phyloP scores from a whole-genome alignment of 2,329 filamentous ascomycete species.

The Scedosporium boydii region DNA sequence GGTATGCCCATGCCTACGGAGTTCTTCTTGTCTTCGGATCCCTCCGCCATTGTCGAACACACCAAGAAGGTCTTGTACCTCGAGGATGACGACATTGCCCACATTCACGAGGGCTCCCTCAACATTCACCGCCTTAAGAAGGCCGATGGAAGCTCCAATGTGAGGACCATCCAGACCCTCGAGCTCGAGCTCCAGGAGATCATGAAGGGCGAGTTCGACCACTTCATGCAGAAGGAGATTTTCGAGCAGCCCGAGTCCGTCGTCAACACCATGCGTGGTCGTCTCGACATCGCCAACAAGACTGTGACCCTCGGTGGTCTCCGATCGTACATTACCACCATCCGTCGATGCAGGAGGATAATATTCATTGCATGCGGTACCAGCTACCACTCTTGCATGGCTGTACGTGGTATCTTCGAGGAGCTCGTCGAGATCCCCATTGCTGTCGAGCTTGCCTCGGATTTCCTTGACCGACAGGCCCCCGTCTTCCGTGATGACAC shows the following conservation, averaged over 20 bases:
- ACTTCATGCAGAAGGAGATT: constrained; percentile 99
- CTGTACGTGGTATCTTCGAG: constrained; percentile 94
- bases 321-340: constrained; percentile 91
- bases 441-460: constrained; percentile 89
- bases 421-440: constrained; percentile 98
- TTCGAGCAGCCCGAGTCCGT: constrained; percentile 99
- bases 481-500: constrained; percentile 99
- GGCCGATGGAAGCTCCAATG: constrained; percentile 92
- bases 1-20: constrained; percentile 96
- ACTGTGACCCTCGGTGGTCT: constrained; percentile 91
- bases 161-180: constrained; percentile 95
- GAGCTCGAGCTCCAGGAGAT: constrained; percentile 99
- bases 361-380: constrained; percentile 99
- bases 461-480: constrained; percentile 93
- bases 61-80: constrained; percentile 99
- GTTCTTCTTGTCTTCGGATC: constrained; percentile 98
- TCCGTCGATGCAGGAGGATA: constrained; percentile 90
- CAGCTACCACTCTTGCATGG: constrained; percentile 99
- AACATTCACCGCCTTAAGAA: constrained; percentile 99
- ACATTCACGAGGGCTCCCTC: constrained; percentile 97
- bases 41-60: constrained; percentile 97
- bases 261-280: constrained; percentile 99
- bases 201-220: constrained; percentile 99
- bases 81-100: constrained; percentile 98
- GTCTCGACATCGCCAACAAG: constrained; percentile 88